Evolutionary conservation across 306 rosid genomes (phyloP), one percentile per base, ranked within the genome.

Genomic region (Prinsepia uniflora): DNA sequence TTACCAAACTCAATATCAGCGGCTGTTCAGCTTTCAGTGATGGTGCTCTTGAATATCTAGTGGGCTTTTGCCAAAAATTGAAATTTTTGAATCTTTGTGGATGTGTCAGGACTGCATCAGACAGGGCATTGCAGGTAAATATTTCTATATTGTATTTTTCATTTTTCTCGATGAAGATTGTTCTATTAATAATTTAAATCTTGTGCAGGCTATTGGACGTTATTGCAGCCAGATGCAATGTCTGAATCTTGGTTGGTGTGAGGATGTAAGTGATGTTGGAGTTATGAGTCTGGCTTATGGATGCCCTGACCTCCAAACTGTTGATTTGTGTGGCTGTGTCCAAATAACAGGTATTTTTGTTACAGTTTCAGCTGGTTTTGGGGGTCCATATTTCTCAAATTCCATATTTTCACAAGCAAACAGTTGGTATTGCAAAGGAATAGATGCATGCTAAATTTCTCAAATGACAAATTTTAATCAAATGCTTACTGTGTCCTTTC

Each of bases 241-340:
- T 66, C 75, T 95, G 70, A 95, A 89, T 82, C 92, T 95, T 17
- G 99, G 99, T 52, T 95, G 99, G 99, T 95, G 99, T 20, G 96
- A 91, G 2, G 72, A 86, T 65, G 89, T 85, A 58, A 79, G 91
- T 44, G 99, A 95, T 68, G 89, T 69, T 60, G 99, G 99, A 75
- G 99, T 95, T 39, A 86, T 81, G 87, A 84, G 90, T 64, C 80
- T 95, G 72, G 97, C 97, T 4, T 19, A 78, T 45, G 97, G 99
- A 19, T 95, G 99, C 76, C 97, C 96, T 78, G 96, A 95, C 81
- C 96, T 95, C 41, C 78, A 93, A 76, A 81, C 59, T 47, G 78
- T 91, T 17, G 90, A 95, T 79, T 76, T 95, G 86, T 95, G 99
- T 45, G 96, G 96, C 47, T 95, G 99, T 72, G 78, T 87, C 56